phyloP scores from a whole-genome alignment of 2,329 filamentous ascomycete species.

The Xylariaceae sp. region DNA sequence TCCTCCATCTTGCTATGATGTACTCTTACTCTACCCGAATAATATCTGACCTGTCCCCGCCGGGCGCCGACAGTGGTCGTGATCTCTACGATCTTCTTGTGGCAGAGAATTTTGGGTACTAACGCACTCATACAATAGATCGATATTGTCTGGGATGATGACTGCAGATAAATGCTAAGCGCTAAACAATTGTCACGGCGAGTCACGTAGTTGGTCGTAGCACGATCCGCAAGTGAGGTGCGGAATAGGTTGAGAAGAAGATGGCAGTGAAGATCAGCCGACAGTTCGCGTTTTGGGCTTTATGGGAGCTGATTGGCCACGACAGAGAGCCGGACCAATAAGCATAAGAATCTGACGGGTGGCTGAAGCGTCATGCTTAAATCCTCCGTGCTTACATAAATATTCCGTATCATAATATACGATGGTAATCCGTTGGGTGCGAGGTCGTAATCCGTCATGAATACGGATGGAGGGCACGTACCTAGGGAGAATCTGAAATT shows the following conservation, averaged over 20 bases:
- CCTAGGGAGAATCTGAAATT: background rate
- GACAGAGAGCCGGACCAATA: conserved; percentile 5
- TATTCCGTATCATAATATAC: background rate
- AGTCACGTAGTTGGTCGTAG: background rate
- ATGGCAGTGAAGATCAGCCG: background rate
- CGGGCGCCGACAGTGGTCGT: background rate
- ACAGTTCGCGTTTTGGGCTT: background rate
- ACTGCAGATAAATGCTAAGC: background rate
- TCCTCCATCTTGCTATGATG: conserved; percentile 5
- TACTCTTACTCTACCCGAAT: background rate
- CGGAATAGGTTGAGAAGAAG: background rate
- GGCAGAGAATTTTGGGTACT: background rate
- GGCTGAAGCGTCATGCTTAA: conserved; percentile 1
- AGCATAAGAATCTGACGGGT: background rate
- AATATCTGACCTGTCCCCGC: background rate
- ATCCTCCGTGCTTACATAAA: conserved; percentile 2
- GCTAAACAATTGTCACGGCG: background rate
- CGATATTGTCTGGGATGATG: background rate
- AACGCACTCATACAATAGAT: background rate
- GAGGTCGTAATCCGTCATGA: too few species aligned
- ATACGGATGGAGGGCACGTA: background rate
- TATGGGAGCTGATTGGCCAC: conserved; percentile 2
- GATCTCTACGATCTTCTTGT: background rate
- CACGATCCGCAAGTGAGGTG: background rate
- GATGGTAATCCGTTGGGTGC: background rate